Conservation (phyloP, 257 asterid genomes). For the Solanum pinnatisectum region DNA sequence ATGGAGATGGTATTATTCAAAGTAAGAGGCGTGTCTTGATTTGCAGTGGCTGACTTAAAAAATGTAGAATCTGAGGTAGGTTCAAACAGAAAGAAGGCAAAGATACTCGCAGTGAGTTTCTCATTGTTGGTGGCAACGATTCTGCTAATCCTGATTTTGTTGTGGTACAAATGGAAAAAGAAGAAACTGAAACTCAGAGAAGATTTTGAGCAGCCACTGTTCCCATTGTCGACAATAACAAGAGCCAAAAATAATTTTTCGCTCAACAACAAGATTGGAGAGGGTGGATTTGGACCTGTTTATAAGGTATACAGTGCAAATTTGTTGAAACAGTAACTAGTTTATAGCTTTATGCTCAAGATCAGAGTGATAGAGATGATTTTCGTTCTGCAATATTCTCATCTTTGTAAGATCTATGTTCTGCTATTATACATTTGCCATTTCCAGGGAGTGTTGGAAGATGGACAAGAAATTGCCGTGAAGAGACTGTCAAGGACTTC, state of each 20-base stretch:
- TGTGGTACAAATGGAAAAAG: neutral
- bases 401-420: neutral
- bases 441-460: conserved; percentile 12
- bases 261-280: neutral
- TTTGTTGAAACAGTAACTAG: neutral
- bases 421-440: neutral
- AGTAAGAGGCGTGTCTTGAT: neutral
- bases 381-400: neutral
- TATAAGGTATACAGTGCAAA: conserved; percentile 12
- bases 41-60: neutral
- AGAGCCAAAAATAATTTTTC: conserved; percentile 16
- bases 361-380: neutral
- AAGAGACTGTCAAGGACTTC: conserved; percentile 25
- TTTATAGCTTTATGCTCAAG: neutral
- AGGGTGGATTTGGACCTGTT: conserved; percentile 27
- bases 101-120: neutral
- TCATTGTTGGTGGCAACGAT: neutral
- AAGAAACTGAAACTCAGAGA: neutral
- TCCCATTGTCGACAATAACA: conserved; percentile 4
- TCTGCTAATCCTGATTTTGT: neutral
- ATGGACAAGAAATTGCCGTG: conserved; percentile 22
- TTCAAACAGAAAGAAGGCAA: neutral
- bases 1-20: neutral
- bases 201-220: conserved; percentile 13
- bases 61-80: neutral